Evolutionary conservation across 805 yeast genomes (phyloP).

Genomic region (Sugiyamaella qingdaonensis): DNA sequence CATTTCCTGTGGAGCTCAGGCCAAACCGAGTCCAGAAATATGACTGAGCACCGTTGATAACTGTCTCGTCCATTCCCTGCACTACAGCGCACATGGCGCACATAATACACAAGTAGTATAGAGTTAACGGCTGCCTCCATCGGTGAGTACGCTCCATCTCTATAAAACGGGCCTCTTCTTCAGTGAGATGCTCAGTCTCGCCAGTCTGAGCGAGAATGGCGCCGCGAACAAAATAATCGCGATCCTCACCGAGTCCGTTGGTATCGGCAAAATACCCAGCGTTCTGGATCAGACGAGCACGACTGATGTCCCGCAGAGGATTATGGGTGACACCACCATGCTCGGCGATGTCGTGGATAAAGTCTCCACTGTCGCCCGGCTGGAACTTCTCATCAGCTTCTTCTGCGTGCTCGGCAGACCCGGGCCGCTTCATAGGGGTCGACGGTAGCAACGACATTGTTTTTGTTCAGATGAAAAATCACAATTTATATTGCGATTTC

Average conservation of each 20-base stretch:
- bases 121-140: slow-evolving; percentile 40
- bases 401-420: slow-evolving; percentile 15
- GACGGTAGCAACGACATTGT: slow-evolving; percentile 16
- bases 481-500: background rate
- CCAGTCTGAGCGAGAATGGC: slow-evolving; percentile 56
- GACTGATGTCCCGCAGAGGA: slow-evolving; percentile 21
- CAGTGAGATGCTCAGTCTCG: slow-evolving; percentile 36
- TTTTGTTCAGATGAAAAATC: background rate
- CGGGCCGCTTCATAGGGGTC: slow-evolving; percentile 20
- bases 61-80: slow-evolving; percentile 74
- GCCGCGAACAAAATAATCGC: slow-evolving; percentile 37
- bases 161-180: slow-evolving; percentile 32
- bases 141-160: slow-evolving; percentile 46
- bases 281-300: slow-evolving; percentile 16
- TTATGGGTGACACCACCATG: slow-evolving; percentile 24
- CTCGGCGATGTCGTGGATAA: slow-evolving; percentile 18
- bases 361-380: slow-evolving; percentile 4
- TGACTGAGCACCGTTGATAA: slow-evolving; percentile 61
- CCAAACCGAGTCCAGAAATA: slow-evolving; percentile 31
- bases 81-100: slow-evolving; percentile 67
- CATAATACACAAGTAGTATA: slow-evolving; percentile 49
- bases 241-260: slow-evolving; percentile 28
- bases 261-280: slow-evolving; percentile 23
- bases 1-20: slow-evolving; percentile 9
- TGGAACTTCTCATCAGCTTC: slow-evolving; percentile 9